A percentile compares a stretch with the other conserved stretches of the same genome.
These are phyloP conservation scores for Phanerochaete carnosa DNA, from an alignment of 768 basidiomycete genomes.

Conservation along the genomic window DNA sequence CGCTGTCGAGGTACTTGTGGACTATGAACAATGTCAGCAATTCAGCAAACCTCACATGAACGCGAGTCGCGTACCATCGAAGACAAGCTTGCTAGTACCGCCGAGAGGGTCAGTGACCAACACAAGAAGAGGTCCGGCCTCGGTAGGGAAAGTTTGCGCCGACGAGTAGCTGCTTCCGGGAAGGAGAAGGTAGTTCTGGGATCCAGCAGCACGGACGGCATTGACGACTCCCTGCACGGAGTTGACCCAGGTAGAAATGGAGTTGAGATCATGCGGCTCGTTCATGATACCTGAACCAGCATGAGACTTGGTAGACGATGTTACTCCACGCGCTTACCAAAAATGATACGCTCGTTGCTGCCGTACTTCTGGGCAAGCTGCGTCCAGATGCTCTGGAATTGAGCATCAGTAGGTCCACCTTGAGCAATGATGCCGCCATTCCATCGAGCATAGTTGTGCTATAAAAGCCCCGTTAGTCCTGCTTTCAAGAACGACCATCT, in stretches of 20 bases:
- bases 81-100: conserved; percentile 34
- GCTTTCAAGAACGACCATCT: background rate
- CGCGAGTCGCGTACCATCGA: conserved; percentile 32
- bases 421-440: conserved; percentile 42
- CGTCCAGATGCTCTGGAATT: conserved; percentile 40
- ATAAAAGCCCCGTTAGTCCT: background rate
- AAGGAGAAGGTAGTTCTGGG: conserved; percentile 40
- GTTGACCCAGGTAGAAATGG: conserved; percentile 32
- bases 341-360: conserved; percentile 32
- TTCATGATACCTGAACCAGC: conserved; percentile 35
- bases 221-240: conserved; percentile 38
- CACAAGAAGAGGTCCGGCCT: conserved; percentile 36
- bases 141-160: conserved; percentile 36
- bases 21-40: conserved; percentile 16
- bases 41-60: background rate
- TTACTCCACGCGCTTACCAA: conserved; percentile 17
- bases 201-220: conserved; percentile 40
- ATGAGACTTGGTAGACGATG: conserved; percentile 13
- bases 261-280: conserved; percentile 44
- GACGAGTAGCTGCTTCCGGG: conserved; percentile 41
- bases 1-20: conserved; percentile 45
- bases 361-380: conserved; percentile 38
- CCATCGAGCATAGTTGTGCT: conserved; percentile 62
- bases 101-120: conserved; percentile 40
- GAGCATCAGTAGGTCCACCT: conserved; percentile 39